phyloP scores from a whole-genome alignment of 257 asterid genomes.

The Primulina huaijiensis region DNA sequence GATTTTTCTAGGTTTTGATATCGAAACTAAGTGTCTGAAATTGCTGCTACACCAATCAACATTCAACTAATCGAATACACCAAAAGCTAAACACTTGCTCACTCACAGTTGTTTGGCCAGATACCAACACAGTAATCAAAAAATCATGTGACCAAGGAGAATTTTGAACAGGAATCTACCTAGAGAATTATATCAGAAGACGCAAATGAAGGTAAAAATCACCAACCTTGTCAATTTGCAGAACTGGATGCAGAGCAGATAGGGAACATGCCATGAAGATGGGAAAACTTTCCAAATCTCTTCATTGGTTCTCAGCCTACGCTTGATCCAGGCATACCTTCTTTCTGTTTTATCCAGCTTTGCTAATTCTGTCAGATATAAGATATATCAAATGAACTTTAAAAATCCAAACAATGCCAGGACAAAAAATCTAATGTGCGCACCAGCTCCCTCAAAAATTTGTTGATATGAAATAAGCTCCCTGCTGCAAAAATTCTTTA shows the following conservation, averaged over 20 bases:
- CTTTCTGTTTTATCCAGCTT: constrained; percentile 93
- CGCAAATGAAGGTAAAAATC: constrained; percentile 21
- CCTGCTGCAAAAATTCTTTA: constrained; percentile 79
- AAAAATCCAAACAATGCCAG: constrained; percentile 1
- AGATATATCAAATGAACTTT: constrained; percentile 25
- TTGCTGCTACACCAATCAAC: constrained; percentile 21
- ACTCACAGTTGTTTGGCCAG: constrained; percentile 9
- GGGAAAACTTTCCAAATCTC: constrained; percentile 96
- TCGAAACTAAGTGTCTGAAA: constrained; percentile 2
- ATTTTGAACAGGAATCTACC: constrained; percentile 15
- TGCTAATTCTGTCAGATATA: constrained; percentile 61
- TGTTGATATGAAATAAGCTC: constrained; percentile 96
- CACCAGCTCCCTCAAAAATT: constrained; percentile 98
- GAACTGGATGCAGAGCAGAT: constrained; percentile 94
- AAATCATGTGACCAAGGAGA: constrained; percentile 18
- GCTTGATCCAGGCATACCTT: constrained; percentile 97
- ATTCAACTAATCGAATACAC: constrained; percentile 14
- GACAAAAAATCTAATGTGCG: constrained; percentile 7
- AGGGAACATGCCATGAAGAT: constrained; percentile 85
- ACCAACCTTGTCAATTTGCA: constrained; percentile 95
- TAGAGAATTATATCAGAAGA: constrained; percentile 11
- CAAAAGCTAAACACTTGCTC: constrained; percentile 9
- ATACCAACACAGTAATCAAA: constrained; percentile 19
- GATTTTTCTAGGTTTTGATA: constrained; percentile 1
- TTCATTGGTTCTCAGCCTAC: constrained; percentile 86